Conservation (phyloP, 2,329 filamentous ascomycete species). For the Dichotomopilus funicola region DNA sequence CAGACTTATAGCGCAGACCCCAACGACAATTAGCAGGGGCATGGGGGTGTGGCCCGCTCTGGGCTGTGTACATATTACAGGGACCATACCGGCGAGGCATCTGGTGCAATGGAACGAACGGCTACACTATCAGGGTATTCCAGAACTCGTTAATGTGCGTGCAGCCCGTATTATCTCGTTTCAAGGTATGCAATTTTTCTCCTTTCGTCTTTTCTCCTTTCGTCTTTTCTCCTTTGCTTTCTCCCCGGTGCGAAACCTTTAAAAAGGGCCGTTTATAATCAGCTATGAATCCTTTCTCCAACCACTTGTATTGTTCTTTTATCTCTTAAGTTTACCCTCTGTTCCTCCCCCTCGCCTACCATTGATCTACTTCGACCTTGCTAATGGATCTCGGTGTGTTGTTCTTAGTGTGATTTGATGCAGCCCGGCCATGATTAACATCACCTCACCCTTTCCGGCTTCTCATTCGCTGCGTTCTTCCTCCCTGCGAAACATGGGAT, state of each 20-base stretch:
- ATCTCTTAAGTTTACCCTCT: too few relatives aligned
- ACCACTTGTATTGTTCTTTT: constrained; percentile 18
- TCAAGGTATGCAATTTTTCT: constrained; percentile 3
- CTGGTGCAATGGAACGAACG: constrained; percentile 15
- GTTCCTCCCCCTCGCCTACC: too few relatives aligned
- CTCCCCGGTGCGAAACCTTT: constrained; percentile 17
- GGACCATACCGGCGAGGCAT: constrained; percentile 12
- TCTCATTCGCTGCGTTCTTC: too few relatives aligned
- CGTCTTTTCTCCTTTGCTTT: background rate
- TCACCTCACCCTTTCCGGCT: too few relatives aligned
- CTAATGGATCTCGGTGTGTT: background rate
- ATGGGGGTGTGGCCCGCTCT: background rate
- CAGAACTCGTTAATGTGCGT: background rate
- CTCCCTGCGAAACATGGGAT: too few relatives aligned
- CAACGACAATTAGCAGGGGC: constrained; percentile 16
- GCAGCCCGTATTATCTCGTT: background rate
- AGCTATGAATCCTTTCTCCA: constrained; percentile 10
- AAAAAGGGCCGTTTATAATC: constrained; percentile 20
- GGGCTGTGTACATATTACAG: constrained; percentile 21
- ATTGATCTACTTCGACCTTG: background rate
- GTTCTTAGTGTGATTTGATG: background rate
- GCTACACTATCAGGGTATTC: constrained; percentile 10
- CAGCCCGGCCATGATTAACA: too few relatives aligned
- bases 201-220: background rate
- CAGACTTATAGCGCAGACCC: constrained; percentile 53